phyloP scores from a whole-genome alignment of 2,329 filamentous ascomycete genomes.

The Sporothrix sp. region DNA sequence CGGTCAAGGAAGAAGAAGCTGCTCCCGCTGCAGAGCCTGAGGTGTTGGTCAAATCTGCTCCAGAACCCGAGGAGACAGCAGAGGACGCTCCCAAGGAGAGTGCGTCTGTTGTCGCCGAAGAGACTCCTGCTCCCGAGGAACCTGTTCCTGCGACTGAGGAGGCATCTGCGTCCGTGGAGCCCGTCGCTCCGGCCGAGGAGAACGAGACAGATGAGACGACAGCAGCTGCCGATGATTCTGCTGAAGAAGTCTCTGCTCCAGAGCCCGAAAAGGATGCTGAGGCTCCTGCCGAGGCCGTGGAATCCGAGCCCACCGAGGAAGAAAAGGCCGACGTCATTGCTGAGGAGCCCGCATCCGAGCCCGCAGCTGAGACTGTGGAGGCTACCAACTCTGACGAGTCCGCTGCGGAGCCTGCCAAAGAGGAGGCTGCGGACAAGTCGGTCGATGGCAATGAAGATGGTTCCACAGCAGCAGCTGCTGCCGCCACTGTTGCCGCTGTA shows the following conservation, averaged over 20 bases:
- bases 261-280: background rate
- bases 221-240: no score
- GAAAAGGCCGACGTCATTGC: no score
- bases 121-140: background rate
- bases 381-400: no score
- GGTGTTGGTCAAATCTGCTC: no score
- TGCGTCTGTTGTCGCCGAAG: background rate
- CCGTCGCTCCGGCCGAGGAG: background rate
- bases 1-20: background rate
- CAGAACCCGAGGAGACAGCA: background rate
- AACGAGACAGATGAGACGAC: background rate
- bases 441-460: background rate
- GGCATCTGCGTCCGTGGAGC: no score
- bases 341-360: no score
- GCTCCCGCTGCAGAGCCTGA: background rate
- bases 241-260: background rate
- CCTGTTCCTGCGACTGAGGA: no score
- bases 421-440: background rate
- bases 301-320: background rate
- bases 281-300: background rate
- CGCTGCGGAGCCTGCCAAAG: background rate
- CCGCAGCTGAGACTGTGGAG: no score
- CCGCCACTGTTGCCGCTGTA: background rate
- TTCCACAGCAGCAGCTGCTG: background rate
- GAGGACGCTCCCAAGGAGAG: conserved; percentile 1